Evolutionary conservation across 1,284 basidiomycete genomes (phyloP), one percentile per base, ranked within the genome.

Genomic region (Malassezia equina): DNA sequence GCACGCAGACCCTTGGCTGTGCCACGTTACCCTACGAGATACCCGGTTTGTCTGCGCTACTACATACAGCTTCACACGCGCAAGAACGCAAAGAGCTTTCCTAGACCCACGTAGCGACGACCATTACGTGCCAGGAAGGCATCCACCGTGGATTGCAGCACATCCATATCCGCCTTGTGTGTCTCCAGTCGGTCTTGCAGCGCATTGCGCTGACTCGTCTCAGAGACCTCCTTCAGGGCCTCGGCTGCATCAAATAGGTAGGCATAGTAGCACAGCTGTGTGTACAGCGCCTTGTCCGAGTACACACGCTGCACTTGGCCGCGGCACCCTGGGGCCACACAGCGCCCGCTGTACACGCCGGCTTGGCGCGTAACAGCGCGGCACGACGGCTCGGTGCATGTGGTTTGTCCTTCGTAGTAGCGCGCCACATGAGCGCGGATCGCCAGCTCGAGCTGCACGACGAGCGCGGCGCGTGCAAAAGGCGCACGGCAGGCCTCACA

Each of bases 371-470:
- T 90, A 19, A 84, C 80, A 52, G 84, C 81, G 8, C 82, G 82
- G 72, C 94, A 99, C 2, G 84, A 85, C 27, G 82, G 79, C 61
- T 95, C 93, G 64, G 88, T 81, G 76, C 94, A 99, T 11, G 86
- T 78, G 1, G 82, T 85, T 86, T 86, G 90, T 6, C 84, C 84
- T 65, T 93, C 82, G 73, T 98, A 98, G 76, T 93, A 96, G 63
- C 79, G 82, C 3, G 79, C 77, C 49, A 99, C 86, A 62, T 82
- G 82, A 1, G 79, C 76, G 2, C 90, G 82, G 52, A 96, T 86
- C 63, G 89, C 85, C 0, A 81, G 77, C 73, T 96, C 90, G 17
- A 98, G 81, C 75, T 96, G 94, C 21, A 84, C 78, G 54, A 84
- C 83, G 40, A 95, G 72, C 59, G 86, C 86, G 0, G 82, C 80